A percentile compares a stretch with the other conserved stretches of the same genome.
phyloP scores from a whole-genome alignment of 306 rosid genomes.

The Inga oerstediana region DNA sequence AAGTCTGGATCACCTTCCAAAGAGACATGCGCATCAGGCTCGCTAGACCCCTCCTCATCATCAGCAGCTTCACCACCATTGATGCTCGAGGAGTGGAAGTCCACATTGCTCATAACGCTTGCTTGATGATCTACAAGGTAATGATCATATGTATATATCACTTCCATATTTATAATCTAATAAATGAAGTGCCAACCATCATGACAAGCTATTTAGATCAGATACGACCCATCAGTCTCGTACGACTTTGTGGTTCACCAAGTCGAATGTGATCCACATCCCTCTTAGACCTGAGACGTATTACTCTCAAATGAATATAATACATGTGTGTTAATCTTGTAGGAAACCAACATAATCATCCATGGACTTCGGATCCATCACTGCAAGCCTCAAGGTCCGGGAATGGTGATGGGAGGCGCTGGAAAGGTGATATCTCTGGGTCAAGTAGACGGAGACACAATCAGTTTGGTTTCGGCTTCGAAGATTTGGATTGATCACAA shows the following conservation, averaged over 20 bases:
- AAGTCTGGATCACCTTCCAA: conserved; percentile 39
- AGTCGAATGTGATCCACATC: too few relatives aligned
- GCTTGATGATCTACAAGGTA: conserved; percentile 40
- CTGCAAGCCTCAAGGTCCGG: conserved; percentile 35
- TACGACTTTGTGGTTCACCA: background rate
- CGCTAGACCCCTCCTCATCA: conserved; percentile 22
- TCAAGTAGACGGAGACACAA: conserved; percentile 42
- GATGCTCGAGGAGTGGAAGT: conserved; percentile 34
- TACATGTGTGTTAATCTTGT: background rate
- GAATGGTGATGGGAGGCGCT: conserved; percentile 38
- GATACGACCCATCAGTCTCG: too few relatives aligned
- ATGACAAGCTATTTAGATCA: too few relatives aligned
- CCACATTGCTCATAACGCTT: conserved; percentile 35
- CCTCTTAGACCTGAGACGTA: too few relatives aligned
- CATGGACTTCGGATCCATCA: conserved; percentile 34
- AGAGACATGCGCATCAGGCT: conserved; percentile 37
- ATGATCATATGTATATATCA: background rate
- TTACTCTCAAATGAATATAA: background rate
- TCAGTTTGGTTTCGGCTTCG: conserved; percentile 40
- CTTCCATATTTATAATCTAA: background rate
- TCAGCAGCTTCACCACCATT: conserved; percentile 39
- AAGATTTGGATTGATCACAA: conserved; percentile 45
- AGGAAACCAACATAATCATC: conserved; percentile 38
- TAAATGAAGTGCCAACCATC: too few relatives aligned
- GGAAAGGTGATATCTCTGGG: conserved; percentile 26